A percentile compares a stretch with the other conserved stretches of the same genome.
Conservation (phyloP, 257 asterid species). For the Nicotiana paniculata region DNA sequence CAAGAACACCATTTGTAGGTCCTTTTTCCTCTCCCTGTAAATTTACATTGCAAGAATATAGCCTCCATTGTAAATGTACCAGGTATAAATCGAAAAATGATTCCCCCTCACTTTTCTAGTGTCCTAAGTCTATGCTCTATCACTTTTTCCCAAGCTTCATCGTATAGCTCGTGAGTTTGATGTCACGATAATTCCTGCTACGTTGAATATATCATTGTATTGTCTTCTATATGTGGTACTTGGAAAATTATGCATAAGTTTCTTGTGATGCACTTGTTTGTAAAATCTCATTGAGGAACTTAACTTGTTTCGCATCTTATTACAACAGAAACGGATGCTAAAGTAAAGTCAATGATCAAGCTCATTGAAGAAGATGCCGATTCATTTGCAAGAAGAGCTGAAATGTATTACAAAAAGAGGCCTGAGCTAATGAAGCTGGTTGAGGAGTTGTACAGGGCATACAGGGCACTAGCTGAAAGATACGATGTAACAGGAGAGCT, state of each 20-base stretch:
- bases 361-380: conserved; percentile 9
- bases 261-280: background rate
- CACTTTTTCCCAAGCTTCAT: background rate
- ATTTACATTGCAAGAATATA: background rate
- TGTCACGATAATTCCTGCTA: background rate
- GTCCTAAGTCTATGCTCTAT: background rate
- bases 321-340: conserved; percentile 5
- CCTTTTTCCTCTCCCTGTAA: background rate
- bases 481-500: conserved; percentile 74
- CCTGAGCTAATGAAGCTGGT: conserved; percentile 9
- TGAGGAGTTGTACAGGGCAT: conserved; percentile 11
- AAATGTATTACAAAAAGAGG: conserved; percentile 12
- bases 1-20: background rate
- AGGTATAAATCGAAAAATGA: background rate
- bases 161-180: background rate
- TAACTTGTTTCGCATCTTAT: background rate
- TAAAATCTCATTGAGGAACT: background rate
- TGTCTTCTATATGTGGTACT: background rate
- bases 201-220: background rate
- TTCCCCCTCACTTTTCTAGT: background rate
- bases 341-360: conserved; percentile 9
- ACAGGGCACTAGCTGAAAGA: conserved; percentile 2
- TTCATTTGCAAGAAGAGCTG: conserved; percentile 14
- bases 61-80: background rate
- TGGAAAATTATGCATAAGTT: background rate